Evolutionary conservation across 768 basidiomycete genomes (phyloP), one percentile per base, ranked within the genome.

Genomic region (Naematelia encephala): DNA sequence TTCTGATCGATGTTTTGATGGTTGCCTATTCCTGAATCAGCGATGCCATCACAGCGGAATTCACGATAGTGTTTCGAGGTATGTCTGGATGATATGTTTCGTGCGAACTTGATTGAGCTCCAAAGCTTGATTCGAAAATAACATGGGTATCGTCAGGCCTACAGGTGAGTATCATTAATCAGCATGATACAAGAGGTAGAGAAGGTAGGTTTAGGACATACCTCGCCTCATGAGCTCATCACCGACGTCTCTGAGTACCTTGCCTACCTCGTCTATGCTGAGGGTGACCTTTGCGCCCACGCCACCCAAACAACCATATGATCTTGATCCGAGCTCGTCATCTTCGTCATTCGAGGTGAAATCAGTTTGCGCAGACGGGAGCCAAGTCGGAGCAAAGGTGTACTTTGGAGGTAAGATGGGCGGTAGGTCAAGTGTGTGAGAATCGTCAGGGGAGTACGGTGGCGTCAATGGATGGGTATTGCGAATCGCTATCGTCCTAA

Each of bases 101-200:
- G 91, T 85, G 29, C 85, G 83, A n/a, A 85, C 79, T 4, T 85
- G 80, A 44, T 85, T 87, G 43, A 93, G 81, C 69, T 96, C 92
- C 60, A 97, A 84, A 14, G 91, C 91, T 65, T 87, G 84, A 26
- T 84, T 85, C 34, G 89, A 90, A 80, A 97, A 94, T 62, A 97
- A 86, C 78, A 96, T 87, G 21, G 93, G 92, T 2, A 90, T 91
- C 21, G 87, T 86, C 60, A 96, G 82, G 10, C 81, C 81, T 81
- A n/a, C n/a, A n/a, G n/a, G n/a, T n/a, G 61, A 10, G 27, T 11
- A 21, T n/a, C 48, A 42, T 46, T 19, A 23, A 14, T 52, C 34
- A 30, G 12, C n/a, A 12, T 19, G 21, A 1, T 10, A 8, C 42
- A 45, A n/a, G 47, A 27, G 29, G 4, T 5, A 14, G 11, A 47